Evolutionary conservation across 805 yeast species (phyloP).

Genomic region (Starmerella ratchasimensis): DNA sequence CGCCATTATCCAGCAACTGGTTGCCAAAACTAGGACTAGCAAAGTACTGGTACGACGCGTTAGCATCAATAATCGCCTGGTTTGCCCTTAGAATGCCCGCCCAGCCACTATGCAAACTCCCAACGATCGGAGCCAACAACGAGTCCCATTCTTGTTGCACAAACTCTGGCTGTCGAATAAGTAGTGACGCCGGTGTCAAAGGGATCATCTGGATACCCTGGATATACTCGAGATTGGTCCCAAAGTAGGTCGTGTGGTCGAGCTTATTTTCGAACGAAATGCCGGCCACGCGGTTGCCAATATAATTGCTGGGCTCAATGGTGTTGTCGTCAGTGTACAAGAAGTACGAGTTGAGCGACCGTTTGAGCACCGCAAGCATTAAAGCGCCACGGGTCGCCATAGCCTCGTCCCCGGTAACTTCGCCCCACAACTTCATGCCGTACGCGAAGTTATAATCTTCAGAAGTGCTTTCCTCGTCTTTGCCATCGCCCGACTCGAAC

Average conservation of each 20-base stretch:
- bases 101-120: conserved; percentile 40
- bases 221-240: conserved; percentile 47
- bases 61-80: conserved; percentile 60
- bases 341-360: conserved; percentile 45
- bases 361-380: conserved; percentile 43
- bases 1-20: conserved; percentile 64
- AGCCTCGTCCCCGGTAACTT: conserved; percentile 38
- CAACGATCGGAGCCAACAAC: conserved; percentile 34
- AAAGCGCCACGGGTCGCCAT: conserved; percentile 48
- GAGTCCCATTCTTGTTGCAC: conserved; percentile 48
- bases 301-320: conserved; percentile 40
- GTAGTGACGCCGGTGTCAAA: conserved; percentile 47
- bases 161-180: conserved; percentile 38
- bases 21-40: conserved; percentile 38
- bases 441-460: conserved; percentile 65
- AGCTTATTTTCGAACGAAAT: conserved; percentile 63
- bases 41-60: conserved; percentile 48
- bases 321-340: conserved; percentile 37
- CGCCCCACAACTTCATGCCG: conserved; percentile 62
- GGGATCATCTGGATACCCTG: conserved; percentile 79
- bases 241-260: conserved; percentile 65
- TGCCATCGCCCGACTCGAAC: conserved; percentile 51
- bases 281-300: conserved; percentile 59
- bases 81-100: conserved; percentile 57
- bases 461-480: conserved; percentile 57